Evolutionary conservation across 176 grass and related monocot species (phyloP), one percentile per base, ranked within the genome.

Genomic region (Otatea glauca): DNA sequence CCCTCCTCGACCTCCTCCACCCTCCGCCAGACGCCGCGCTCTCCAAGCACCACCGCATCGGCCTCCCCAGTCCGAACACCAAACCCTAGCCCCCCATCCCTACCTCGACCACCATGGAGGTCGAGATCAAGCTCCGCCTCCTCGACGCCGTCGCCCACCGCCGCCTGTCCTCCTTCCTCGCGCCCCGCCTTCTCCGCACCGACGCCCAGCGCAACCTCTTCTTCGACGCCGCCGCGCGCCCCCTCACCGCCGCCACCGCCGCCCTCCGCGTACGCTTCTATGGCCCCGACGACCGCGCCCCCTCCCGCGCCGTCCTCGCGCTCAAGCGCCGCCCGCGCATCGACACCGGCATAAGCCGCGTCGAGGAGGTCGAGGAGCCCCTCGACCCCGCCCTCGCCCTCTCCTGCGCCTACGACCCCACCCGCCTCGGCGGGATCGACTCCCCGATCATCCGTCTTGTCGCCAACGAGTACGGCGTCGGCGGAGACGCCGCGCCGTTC

Each of bases 121-220:
- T 97, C 72, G 94, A 97, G 87, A 81, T 97, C 85, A 97, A 97
- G 81, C 79, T 97, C 87, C 89, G 91, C 41, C 87, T 97, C 42
- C 89, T 89, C 37, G 82, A 97, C 66, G 81, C 94, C 69, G 85
- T 70, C 32, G 94, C 89, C 18, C 94, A 97, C 87, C 81, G 85
- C 70, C 94, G 79, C 79, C 91, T 97, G 74, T 90, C 92, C 81
- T 65, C 91, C 81, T 86, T 74, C 60, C 94, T 97, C 70, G 71
- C 78, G 6, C 77, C 94, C 15, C 81, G 23, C 60, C 91, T 94
- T 60, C 85, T 83, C 25, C 86, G 92, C 79, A 97, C 92, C 77
- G 65, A 88, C 75, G 80, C 82, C 70, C 94, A 97, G 82, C 89
- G 91, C 59, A 97, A 97, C 70, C 76, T 94, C 65, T 97, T 97